Evolutionary conservation across 257 asterid genomes (phyloP).

Genomic region (Nicotiana sylvestris): DNA sequence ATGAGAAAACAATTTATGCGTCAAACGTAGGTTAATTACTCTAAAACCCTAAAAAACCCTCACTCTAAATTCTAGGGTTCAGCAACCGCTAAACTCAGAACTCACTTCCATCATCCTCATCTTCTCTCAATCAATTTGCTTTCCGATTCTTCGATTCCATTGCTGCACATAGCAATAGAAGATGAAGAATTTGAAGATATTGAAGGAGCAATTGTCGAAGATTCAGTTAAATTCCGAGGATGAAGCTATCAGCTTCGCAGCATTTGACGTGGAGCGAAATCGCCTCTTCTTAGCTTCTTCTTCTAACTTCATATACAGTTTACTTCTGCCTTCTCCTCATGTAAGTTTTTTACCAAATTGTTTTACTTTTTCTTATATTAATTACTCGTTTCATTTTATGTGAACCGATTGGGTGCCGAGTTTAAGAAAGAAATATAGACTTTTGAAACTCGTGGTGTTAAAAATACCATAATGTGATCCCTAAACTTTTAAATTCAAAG

Average conservation of each 20-base stretch:
- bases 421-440: too few relatives aligned
- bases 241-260: conserved; percentile 52
- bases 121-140: not conserved
- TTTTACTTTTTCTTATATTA: not conserved
- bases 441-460: too few relatives aligned
- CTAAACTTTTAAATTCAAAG: too few relatives aligned
- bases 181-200: conserved; percentile 77
- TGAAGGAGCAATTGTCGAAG: conserved; percentile 47
- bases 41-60: not conserved
- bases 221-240: conserved; percentile 42
- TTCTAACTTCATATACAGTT: conserved; percentile 54
- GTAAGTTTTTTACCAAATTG: conserved; percentile 22
- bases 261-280: conserved; percentile 74
- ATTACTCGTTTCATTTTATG: not conserved
- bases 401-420: too few relatives aligned
- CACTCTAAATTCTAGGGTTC: not conserved
- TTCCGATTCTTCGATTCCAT: not conserved
- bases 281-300: conserved; percentile 81
- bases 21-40: too few relatives aligned
- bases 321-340: conserved; percentile 45
- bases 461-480: too few relatives aligned
- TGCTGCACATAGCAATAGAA: not conserved
- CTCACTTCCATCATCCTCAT: not conserved
- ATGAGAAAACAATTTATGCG: too few relatives aligned
- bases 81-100: not conserved